A percentile compares a stretch with the other conserved stretches of the same genome.
Evolutionary conservation across 805 yeast species (phyloP).

Genomic region (Kodamaea laetipori): DNA sequence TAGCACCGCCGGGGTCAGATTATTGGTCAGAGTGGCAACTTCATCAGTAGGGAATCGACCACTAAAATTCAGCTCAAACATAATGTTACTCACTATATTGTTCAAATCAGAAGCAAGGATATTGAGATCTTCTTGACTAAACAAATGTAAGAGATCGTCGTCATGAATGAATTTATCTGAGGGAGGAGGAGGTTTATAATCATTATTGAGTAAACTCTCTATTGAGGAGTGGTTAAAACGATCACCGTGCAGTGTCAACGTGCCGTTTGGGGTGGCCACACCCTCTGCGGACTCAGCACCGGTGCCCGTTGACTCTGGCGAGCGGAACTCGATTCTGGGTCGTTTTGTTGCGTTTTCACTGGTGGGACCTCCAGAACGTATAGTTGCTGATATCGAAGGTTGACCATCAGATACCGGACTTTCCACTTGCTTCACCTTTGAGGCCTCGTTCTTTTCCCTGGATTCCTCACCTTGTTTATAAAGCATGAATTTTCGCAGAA

Average conservation of each 20-base stretch:
- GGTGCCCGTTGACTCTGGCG: not conserved
- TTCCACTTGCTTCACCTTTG: too few species aligned
- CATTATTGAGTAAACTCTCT: conserved; percentile 8
- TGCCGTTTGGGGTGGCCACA: conserved; percentile 1
- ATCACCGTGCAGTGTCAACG: conserved; percentile 2
- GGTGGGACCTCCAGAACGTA: not conserved
- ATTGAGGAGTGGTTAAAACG: conserved; percentile 6
- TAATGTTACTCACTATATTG: conserved; percentile 41
- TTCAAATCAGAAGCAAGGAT: conserved; percentile 41
- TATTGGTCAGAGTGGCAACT: conserved; percentile 1
- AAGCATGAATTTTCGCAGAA: conserved; percentile 19
- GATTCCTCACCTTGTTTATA: not conserved
- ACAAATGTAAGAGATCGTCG: conserved; percentile 15
- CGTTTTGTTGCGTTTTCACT: not conserved
- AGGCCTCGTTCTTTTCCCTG: not conserved
- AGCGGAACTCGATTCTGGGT: conserved; percentile 1
- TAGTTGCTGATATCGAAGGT: not conserved
- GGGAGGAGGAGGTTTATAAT: conserved; percentile 8
- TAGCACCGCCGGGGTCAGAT: conserved; percentile 6
- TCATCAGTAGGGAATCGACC: conserved; percentile 1
- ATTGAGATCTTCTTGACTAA: conserved; percentile 35
- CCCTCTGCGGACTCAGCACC: not conserved
- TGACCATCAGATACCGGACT: too few species aligned
- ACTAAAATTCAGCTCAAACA: conserved; percentile 33
- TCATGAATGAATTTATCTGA: not conserved